Percentiles rank a stretch among this genome's conserved stretches.
Evolutionary conservation across 257 asterid species (phyloP).

Genomic region (Rubia yunnanensis): DNA sequence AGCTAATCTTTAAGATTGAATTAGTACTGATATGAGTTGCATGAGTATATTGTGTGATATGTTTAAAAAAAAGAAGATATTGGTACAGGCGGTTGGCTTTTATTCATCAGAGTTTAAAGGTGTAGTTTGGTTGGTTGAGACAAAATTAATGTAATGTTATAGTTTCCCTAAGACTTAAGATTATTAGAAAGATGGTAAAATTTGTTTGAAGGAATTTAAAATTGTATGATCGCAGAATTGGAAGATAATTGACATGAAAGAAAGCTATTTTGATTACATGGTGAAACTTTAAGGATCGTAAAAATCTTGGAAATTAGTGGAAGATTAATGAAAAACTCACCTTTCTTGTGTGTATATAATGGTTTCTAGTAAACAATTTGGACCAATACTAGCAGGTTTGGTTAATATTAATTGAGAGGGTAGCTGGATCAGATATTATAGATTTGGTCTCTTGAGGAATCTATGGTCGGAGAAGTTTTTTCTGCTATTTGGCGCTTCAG

Average conservation of each 20-base stretch:
- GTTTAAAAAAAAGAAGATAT: not conserved
- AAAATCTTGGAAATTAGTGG: not conserved
- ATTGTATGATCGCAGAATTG: not conserved
- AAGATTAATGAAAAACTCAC: not conserved
- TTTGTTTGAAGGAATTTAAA: not conserved
- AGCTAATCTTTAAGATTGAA: not conserved
- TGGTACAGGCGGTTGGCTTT: not conserved
- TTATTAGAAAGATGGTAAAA: not conserved
- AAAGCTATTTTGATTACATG: not conserved
- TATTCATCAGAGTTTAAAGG: not conserved
- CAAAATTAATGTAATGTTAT: not conserved
- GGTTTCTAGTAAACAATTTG: not conserved
- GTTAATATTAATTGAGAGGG: not conserved
- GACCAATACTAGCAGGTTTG: not conserved
- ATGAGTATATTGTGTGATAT: not conserved
- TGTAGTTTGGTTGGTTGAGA: not conserved
- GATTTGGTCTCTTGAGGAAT: not conserved
- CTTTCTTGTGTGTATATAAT: not conserved
- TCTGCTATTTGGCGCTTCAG: not conserved
- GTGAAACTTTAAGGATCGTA: not conserved
- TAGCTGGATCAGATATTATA: not conserved
- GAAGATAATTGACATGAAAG: not conserved
- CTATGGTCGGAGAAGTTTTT: not conserved
- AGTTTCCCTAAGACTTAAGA: not conserved
- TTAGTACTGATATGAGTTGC: too few species aligned